Evolutionary conservation across 2,329 filamentous ascomycete species (phyloP), one percentile per base, ranked within the genome.

Genomic region (Paecilomyces sp.): DNA sequence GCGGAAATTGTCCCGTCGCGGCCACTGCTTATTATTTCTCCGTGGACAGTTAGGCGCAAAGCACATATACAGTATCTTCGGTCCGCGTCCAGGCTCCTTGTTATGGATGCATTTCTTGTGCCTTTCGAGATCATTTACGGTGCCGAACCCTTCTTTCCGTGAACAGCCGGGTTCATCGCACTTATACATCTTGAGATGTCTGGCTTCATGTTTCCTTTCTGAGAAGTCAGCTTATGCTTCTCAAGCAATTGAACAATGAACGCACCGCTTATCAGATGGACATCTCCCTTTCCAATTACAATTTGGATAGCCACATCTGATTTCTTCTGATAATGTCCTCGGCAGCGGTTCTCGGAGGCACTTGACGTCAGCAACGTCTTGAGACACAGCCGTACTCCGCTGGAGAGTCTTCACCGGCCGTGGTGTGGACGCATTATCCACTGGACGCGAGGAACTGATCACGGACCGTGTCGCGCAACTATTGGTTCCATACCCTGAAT

Each of bases 1-100:
- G 62, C 87, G 87, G 72, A 96, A 96, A 68, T 97, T 97, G 73
- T 97, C 92, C 56, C 87, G 79, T 24, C 92, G 84, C 0, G 89
- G 88, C 90, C 90, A 96, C 36, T 82, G 76, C 71, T 95, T 96
- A 1, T 95, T 96, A 1, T 77, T 77, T 62, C 80, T 86, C 25
- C 78, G 82, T 25, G 76, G 79, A 67, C 88, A 91, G 24, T 76
- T 67, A 6, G 74, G 74, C 5, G 83, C 76, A 56, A 79, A 80
- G 69, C 90, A 94, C 59, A 80, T 82, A 64, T 82, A 90, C 47
- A 79, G 79, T 61, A 82, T 82, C 53, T 77, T 79, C 0, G 75
- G 77, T 8, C 80, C 80, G 1, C 77, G 76, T 28, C 67, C 70
- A 60, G 74, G 76, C 47, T 66, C 76, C 57, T 81, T 76, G 25